These are phyloP conservation scores for Schoenoplectus triqueter DNA, from an alignment of 202 grass and related monocot species.

Conservation along the genomic window DNA sequence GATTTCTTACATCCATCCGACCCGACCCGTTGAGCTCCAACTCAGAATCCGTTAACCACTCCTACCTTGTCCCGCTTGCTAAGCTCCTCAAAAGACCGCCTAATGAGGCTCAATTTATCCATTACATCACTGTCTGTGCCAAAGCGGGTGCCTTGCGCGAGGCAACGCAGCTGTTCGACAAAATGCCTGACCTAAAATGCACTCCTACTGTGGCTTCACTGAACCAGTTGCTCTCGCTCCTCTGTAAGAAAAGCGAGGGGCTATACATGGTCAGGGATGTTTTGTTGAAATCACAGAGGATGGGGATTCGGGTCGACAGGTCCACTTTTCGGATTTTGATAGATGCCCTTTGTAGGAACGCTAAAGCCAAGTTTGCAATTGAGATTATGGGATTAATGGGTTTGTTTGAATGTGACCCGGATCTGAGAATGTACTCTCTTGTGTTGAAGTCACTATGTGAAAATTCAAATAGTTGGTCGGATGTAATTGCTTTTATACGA, in stretches of 20 bases:
- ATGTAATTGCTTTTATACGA: constrained; percentile 47
- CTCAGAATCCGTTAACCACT: neutral
- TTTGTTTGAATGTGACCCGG: constrained; percentile 42
- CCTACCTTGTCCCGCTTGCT: neutral
- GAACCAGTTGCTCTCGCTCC: constrained; percentile 36
- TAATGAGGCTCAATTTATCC: constrained; percentile 37
- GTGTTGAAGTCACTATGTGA: constrained; percentile 58
- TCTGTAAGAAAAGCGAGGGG: constrained; percentile 42
- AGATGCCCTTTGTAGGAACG: constrained; percentile 50
- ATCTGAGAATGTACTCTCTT: constrained; percentile 41
- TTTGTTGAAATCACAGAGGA: constrained; percentile 42
- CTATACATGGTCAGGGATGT: constrained; percentile 44
- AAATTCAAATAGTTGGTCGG: constrained; percentile 4
- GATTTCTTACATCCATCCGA: neutral
- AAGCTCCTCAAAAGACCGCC: constrained; percentile 28
- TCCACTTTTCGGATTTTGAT: constrained; percentile 58
- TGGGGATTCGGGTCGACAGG: constrained; percentile 40
- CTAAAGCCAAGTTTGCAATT: constrained; percentile 19
- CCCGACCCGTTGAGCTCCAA: neutral
- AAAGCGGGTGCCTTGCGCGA: constrained; percentile 27
- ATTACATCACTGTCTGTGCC: constrained; percentile 29
- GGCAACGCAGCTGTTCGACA: constrained; percentile 43
- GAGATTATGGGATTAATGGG: constrained; percentile 49
- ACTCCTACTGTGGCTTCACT: constrained; percentile 24
- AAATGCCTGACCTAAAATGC: constrained; percentile 45